Percentiles rank a stretch among this genome's conserved stretches.
phyloP scores from a whole-genome alignment of 163 green algal genomes.

The Chlorella variabilis region DNA sequence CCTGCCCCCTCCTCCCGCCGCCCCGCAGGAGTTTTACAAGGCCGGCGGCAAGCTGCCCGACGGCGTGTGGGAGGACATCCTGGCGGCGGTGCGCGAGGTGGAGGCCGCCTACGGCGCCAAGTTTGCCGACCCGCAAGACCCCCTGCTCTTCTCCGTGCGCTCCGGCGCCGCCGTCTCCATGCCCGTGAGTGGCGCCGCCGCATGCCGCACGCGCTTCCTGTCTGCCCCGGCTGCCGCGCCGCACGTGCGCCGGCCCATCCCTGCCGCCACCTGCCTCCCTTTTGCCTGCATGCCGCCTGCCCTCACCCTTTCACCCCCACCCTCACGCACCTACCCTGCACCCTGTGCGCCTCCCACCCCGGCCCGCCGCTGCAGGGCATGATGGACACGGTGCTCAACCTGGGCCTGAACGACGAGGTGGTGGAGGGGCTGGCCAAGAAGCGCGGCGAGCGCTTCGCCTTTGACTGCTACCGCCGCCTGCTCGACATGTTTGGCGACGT shows the following conservation, averaged over 20 bases:
- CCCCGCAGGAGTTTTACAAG: constrained; percentile 16
- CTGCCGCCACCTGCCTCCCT: not conserved
- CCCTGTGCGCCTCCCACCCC: too few species aligned
- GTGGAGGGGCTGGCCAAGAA: constrained; percentile 69
- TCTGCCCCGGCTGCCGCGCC: not conserved
- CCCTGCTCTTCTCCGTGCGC: constrained; percentile 81
- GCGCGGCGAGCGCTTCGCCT: constrained; percentile 74
- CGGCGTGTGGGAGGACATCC: constrained; percentile 71
- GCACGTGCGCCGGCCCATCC: not conserved
- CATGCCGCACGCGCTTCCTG: not conserved
- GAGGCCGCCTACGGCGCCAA: constrained; percentile 68
- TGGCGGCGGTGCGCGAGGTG: constrained; percentile 64
- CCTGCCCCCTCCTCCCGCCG: too few species aligned
- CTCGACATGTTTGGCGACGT: constrained; percentile 85
- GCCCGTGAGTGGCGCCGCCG: constrained; percentile 51
- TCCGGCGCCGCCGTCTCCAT: constrained; percentile 84
- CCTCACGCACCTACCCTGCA: not conserved
- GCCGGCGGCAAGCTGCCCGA: constrained; percentile 54
- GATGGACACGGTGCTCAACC: constrained; percentile 90
- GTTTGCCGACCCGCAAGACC: constrained; percentile 65
- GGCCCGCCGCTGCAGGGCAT: constrained; percentile 55
- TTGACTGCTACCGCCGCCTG: constrained; percentile 76
- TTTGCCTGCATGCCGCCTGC: too few species aligned
- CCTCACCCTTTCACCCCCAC: not conserved
- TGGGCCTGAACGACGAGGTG: constrained; percentile 81